Evolutionary conservation across 768 basidiomycete genomes (phyloP).

Genomic region (Phanerochaete sordida): DNA sequence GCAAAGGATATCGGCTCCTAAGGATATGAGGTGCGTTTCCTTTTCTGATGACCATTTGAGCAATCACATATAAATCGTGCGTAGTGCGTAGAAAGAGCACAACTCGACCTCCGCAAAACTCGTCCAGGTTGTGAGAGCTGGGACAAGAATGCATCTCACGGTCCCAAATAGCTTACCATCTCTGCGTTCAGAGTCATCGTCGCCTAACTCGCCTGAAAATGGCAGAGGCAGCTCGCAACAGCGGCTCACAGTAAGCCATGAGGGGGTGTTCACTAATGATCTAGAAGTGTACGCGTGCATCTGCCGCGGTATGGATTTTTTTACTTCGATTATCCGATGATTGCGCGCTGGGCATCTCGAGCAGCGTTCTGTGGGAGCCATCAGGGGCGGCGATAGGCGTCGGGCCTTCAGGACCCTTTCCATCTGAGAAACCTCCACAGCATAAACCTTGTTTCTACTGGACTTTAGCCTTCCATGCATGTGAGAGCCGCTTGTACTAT

Average conservation of each 20-base stretch:
- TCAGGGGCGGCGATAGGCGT: too few species aligned
- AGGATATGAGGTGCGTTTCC: conserved; percentile 22
- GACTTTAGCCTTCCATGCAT: too few species aligned
- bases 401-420: too few species aligned
- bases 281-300: too few species aligned
- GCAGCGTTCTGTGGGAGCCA: too few species aligned
- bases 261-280: background rate
- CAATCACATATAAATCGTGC: conserved; percentile 2
- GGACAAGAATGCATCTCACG: conserved; percentile 13
- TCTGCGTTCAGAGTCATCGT: too few species aligned
- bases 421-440: too few species aligned
- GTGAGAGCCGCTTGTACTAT: too few species aligned
- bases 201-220: background rate
- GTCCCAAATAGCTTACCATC: background rate
- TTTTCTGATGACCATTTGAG: too few species aligned
- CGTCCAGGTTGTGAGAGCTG: conserved; percentile 29
- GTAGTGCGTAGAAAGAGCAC: conserved; percentile 23
- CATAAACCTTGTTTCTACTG: too few species aligned
- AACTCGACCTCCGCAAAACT: conserved; percentile 31
- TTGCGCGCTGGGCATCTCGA: too few species aligned
- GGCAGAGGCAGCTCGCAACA: background rate
- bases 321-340: too few species aligned
- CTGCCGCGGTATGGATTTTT: background rate
- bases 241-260: background rate
- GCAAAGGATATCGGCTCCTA: conserved; percentile 19